A percentile compares a stretch with the other conserved stretches of the same genome.
Evolutionary conservation across 257 asterid genomes (phyloP).

Genomic region (Ophiorrhiza pumila): DNA sequence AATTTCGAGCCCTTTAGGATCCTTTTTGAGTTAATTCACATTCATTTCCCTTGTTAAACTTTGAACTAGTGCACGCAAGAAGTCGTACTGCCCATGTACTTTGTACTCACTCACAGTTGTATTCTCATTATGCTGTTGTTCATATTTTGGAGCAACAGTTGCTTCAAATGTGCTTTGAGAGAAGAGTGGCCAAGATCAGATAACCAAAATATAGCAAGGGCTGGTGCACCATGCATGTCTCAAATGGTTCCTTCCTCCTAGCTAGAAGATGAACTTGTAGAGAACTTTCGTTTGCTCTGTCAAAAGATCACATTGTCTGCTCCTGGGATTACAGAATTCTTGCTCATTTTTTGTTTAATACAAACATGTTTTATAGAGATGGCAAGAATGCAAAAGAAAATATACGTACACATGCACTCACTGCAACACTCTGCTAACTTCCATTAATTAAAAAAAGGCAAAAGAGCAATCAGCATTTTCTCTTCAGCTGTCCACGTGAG

Average conservation of each 20-base stretch:
- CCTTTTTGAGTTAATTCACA: background rate
- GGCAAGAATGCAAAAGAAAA: background rate
- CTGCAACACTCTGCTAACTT: background rate
- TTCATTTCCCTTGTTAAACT: background rate
- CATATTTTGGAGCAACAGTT: background rate
- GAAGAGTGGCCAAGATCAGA: background rate
- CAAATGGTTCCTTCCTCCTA: too few species aligned
- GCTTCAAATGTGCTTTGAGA: background rate
- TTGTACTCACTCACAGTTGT: too few species aligned
- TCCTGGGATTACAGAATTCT: constrained; percentile 10
- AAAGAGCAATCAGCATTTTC: background rate
- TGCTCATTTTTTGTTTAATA: background rate
- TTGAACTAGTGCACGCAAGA: background rate
- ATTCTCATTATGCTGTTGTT: background rate
- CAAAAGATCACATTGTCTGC: background rate
- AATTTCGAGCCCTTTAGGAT: background rate
- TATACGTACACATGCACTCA: background rate
- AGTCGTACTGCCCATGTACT: too few species aligned
- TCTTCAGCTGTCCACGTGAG: constrained; percentile 24
- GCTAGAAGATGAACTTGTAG: too few species aligned
- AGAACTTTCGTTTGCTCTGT: too few species aligned
- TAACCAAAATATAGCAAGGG: too few species aligned
- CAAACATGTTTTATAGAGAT: constrained; percentile 10
- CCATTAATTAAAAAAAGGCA: background rate
- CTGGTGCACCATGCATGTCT: too few species aligned